Conservation (phyloP, 2,329 filamentous ascomycete species). For the Colletotrichum sp. region DNA sequence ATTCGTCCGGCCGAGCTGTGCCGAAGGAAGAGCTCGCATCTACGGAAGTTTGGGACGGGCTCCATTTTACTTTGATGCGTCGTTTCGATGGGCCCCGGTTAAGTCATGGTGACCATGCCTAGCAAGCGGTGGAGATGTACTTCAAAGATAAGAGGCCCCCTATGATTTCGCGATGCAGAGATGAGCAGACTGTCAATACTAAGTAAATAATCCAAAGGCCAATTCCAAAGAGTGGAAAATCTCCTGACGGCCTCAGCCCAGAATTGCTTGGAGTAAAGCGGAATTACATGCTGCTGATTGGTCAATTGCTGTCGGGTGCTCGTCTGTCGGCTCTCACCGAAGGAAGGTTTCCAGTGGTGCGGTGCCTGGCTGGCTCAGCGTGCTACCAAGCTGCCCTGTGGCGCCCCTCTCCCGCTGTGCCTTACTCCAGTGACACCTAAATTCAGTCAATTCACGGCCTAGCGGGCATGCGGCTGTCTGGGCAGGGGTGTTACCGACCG, state of each 20-base stretch:
- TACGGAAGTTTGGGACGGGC: slow-evolving; percentile 16
- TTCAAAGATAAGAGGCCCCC: not conserved
- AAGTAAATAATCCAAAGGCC: not conserved
- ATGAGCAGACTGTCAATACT: not conserved
- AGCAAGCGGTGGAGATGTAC: rapidly evolving
- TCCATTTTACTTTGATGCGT: not conserved
- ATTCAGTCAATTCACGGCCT: not conserved
- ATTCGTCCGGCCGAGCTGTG: slow-evolving; percentile 21
- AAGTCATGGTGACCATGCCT: not conserved
- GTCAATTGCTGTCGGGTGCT: not conserved
- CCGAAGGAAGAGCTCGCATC: slow-evolving; percentile 16
- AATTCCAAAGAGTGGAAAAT: not conserved
- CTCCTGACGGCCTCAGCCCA: not conserved
- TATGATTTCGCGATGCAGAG: not conserved
- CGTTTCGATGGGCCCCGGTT: not conserved
- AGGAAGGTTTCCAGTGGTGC: not conserved
- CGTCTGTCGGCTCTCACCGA: not conserved
- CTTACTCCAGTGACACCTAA: not conserved
- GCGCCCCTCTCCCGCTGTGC: not conserved
- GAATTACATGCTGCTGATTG: not conserved
- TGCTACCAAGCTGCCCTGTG: not conserved
- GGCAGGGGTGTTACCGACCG: slow-evolving; percentile 8
- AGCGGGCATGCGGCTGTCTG: slow-evolving; percentile 8
- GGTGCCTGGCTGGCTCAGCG: not conserved
- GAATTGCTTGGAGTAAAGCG: not conserved